These are phyloP conservation scores for Macadamia tetraphylla DNA, from an alignment of 164 flowering plant species.

Conservation along the genomic window DNA sequence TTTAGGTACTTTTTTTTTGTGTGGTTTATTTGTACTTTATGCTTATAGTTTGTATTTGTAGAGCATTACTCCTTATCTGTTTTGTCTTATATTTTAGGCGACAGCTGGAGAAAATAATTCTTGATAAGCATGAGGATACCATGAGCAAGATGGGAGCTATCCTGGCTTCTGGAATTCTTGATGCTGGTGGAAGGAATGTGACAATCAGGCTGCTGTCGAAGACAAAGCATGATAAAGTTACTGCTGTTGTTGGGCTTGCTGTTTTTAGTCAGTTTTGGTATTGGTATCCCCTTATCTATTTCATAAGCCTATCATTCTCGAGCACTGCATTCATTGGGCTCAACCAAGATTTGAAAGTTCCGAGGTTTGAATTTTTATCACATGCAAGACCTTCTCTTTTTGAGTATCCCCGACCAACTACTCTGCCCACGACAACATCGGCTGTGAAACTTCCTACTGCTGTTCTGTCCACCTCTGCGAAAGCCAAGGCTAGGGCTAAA, in stretches of 20 bases:
- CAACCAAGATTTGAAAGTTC: constrained; percentile 89
- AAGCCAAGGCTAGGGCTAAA: constrained; percentile 93
- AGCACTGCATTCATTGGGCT: constrained; percentile 95
- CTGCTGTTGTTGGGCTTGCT: constrained; percentile 95
- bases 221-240: constrained; percentile 87
- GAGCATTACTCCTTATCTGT: background rate
- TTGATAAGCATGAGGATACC: constrained; percentile 98
- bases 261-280: constrained; percentile 99
- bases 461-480: constrained; percentile 84
- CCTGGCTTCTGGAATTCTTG: constrained; percentile 95
- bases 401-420: constrained; percentile 90
- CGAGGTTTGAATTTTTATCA: constrained; percentile 86
- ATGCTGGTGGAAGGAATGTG: constrained; percentile 99
- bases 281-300: constrained; percentile 97
- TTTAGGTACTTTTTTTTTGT: constrained; percentile 60
- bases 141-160: constrained; percentile 99
- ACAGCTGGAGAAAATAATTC: constrained; percentile 92
- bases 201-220: constrained; percentile 88
- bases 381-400: constrained; percentile 94
- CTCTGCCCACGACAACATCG: constrained; percentile 70
- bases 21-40: background rate
- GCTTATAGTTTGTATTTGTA: background rate
- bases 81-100: constrained; percentile 39
- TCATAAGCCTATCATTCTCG: constrained; percentile 82
- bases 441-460: constrained; percentile 92